Percentiles rank a stretch among this genome's conserved stretches.
Conservation (phyloP, 73 alveolate genomes). For the Uronychia binucleata region DNA sequence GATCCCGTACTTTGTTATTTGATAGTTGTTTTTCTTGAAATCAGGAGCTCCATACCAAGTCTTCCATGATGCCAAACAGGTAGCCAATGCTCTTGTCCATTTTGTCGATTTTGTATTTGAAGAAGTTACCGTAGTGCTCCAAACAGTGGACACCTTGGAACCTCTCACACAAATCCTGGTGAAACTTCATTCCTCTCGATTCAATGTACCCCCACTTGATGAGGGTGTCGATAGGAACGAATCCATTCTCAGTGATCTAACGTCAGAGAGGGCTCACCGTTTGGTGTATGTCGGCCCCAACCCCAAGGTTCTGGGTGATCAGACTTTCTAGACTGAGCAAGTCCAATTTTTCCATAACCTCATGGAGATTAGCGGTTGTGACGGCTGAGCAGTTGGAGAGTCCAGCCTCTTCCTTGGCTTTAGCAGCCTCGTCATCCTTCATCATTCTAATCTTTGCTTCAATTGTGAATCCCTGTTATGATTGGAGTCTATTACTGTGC, state of each 20-base stretch:
- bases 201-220: constrained; percentile 49
- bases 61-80: constrained; percentile 86
- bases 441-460: constrained; percentile 68
- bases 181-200: constrained; percentile 6
- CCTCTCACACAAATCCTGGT: constrained; percentile 12
- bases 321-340: background rate
- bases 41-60: constrained; percentile 26
- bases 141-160: constrained; percentile 34
- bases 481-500: constrained; percentile 39
- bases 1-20: too few species aligned
- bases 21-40: too few species aligned
- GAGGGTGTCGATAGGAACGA: constrained; percentile 7
- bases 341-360: background rate
- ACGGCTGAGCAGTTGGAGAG: background rate
- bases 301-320: background rate
- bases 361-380: background rate
- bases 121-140: constrained; percentile 66
- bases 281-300: background rate
- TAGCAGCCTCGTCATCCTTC: constrained; percentile 27
- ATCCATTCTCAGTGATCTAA: constrained; percentile 5
- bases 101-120: constrained; percentile 56
- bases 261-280: background rate
- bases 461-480: constrained; percentile 75
- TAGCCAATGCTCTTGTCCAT: constrained; percentile 84
- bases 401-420: background rate